Evolutionary conservation across 768 basidiomycete genomes (phyloP).

Genomic region (Kwoniella sp.): DNA sequence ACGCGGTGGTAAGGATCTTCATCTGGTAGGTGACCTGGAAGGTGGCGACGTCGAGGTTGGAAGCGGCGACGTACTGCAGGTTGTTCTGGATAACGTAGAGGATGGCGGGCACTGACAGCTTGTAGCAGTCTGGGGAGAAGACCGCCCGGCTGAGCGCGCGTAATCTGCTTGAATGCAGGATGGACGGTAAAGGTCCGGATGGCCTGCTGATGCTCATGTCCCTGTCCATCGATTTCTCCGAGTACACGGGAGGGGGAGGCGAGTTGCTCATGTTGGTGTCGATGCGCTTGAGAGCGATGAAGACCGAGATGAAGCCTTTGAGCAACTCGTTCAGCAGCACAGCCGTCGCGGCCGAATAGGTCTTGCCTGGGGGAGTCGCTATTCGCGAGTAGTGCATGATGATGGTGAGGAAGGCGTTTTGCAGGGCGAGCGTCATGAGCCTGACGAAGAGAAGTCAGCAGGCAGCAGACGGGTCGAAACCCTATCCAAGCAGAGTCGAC

Average conservation of each 20-base stretch:
- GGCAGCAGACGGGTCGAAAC: not conserved
- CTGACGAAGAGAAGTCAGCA: conserved; percentile 21
- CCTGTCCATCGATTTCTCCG: conserved; percentile 16
- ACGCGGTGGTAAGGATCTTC: conserved; percentile 93
- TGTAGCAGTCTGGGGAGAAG: conserved; percentile 91
- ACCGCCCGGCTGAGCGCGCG: conserved; percentile 64
- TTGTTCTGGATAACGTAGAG: conserved; percentile 95
- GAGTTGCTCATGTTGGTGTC: conserved; percentile 51
- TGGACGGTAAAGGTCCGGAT: conserved; percentile 14
- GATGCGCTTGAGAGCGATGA: conserved; percentile 67
- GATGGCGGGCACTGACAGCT: conserved; percentile 91
- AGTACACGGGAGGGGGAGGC: conserved; percentile 15
- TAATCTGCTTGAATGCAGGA: conserved; percentile 52
- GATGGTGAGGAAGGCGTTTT: conserved; percentile 84
- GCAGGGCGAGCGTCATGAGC: conserved; percentile 63
- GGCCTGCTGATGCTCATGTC: conserved; percentile 1
- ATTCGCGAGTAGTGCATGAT: conserved; percentile 97
- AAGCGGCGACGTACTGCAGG: conserved; percentile 88
- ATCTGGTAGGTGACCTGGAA: conserved; percentile 97
- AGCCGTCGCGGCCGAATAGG: conserved; percentile 89
- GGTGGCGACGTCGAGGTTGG: conserved; percentile 88
- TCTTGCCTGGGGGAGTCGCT: conserved; percentile 65
- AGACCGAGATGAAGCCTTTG: conserved; percentile 80
- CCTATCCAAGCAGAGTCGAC: conserved; percentile 12
- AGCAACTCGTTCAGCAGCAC: conserved; percentile 91